phyloP scores from a whole-genome alignment of 495 filamentous ascomycete species.

The Elasticomyces elasticus region DNA sequence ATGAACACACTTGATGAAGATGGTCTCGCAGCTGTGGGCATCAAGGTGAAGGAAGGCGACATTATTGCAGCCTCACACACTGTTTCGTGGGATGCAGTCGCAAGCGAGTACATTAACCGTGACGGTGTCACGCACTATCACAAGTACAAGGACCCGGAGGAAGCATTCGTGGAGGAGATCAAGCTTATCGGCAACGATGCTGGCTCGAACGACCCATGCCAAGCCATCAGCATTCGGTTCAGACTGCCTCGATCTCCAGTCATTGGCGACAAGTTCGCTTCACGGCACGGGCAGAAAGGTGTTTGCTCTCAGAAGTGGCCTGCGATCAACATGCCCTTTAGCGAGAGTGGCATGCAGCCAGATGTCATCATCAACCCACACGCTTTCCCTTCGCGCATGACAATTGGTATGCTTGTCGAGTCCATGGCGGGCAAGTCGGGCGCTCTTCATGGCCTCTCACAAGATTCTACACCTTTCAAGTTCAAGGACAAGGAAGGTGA shows the following conservation, averaged over 20 bases:
- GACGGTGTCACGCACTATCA: conserved; percentile 73
- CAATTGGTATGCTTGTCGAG: conserved; percentile 98
- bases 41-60: conserved; percentile 64
- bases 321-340: conserved; percentile 88
- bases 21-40: conserved; percentile 71
- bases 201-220: conserved; percentile 64
- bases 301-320: conserved; percentile 97
- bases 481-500: conserved; percentile 71
- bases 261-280: conserved; percentile 98
- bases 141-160: conserved; percentile 84
- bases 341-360: conserved; percentile 90
- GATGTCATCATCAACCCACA: conserved; percentile 99
- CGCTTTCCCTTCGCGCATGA: conserved; percentile 99
- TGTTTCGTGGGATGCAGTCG: conserved; percentile 57
- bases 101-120: conserved; percentile 52
- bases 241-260: conserved; percentile 81
- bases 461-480: conserved; percentile 88
- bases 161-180: conserved; percentile 84
- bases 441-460: conserved; percentile 83
- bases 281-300: conserved; percentile 95
- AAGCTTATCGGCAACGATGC: conserved; percentile 74
- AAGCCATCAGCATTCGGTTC: conserved; percentile 81
- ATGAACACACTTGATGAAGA: conserved; percentile 69
- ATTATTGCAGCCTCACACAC: conserved; percentile 79
- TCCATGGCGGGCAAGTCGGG: conserved; percentile 92